Base-by-base conservation (phyloP, 163 green algal genomes). In the Scenedesmus sp. region DNA sequence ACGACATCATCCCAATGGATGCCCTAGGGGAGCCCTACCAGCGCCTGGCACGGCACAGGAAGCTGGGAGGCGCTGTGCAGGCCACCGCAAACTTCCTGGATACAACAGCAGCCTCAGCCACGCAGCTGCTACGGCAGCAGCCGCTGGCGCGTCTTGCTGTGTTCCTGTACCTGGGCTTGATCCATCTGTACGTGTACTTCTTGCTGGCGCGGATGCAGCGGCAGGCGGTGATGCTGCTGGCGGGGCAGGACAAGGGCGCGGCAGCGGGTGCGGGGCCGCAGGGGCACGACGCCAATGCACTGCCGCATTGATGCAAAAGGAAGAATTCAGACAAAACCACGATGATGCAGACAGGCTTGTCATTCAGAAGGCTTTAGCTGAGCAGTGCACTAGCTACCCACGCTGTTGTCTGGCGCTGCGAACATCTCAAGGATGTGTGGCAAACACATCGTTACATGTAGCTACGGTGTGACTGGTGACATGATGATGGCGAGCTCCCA, bases 171-270 rank as follows among this genome's bases (percentile, higher is more conserved):
- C 60, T 97, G 5, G 70, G 97, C 20, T 92, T 94, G 64, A 94
- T 98, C 18, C 97, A 98, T 91, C 77, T 97, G 20, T 98, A 97
- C 89, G 94, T 98, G 8, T 98, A 97, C 91, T 76, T 96, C 13
- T 91, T 98, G 67, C 94, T 97, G 34, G 92, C 94, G 74, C 93
- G 94, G 12, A 93, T 98, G 89, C 96, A 97, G 89, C 89, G 88
- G 15, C 66, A 88, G 20, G 95, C 94, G 26, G 12, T 90, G 73
- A 16, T 66, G 66, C 77, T 91, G 90, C 70, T 92, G 64, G 60
- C 74, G 34, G 56, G 26, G 76, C 87, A 86, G 56, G 74, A 86
- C 2, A 86, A 79, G 18, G 52, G 52, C 15, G 81, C 81, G 5
- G 70, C 23, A 13, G 70, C 10, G 4, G 70, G 70, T 15, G 70